phyloP scores from a whole-genome alignment of 2,329 filamentous ascomycete species.

The Penicillium concentricum region DNA sequence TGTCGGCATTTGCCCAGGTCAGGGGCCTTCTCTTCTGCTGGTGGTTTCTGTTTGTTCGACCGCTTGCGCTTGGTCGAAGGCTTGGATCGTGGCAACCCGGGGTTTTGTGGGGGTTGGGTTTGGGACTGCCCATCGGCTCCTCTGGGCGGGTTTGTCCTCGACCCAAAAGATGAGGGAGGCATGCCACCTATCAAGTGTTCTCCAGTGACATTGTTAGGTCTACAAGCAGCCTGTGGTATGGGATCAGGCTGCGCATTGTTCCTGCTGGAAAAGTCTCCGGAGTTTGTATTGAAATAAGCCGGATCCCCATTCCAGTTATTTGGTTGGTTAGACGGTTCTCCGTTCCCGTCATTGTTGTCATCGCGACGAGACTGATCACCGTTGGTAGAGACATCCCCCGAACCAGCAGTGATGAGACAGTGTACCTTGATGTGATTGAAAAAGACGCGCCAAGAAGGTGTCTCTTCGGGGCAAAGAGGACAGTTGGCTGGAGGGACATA shows the following conservation, averaged over 20 bases:
- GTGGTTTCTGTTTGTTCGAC: not conserved
- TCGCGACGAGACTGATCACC: not conserved
- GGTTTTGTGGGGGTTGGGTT: not conserved
- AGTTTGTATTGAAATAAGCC: too few species aligned
- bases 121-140: not conserved
- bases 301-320: too few species aligned
- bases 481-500: not conserved
- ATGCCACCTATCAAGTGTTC: not conserved
- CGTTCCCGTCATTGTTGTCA: not conserved
- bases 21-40: not conserved
- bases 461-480: not conserved
- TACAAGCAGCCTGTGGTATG: not conserved
- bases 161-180: not conserved
- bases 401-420: not conserved
- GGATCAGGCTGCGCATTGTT: not conserved
- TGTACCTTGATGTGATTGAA: not conserved
- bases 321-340: not conserved
- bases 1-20: not conserved
- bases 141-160: not conserved
- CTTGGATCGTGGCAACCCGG: not conserved
- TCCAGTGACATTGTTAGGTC: not conserved
- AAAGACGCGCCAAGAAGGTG: not conserved
- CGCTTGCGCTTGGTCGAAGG: slow-evolving; percentile 1
- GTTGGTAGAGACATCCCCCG: not conserved
- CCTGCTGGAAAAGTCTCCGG: too few species aligned